Evolutionary conservation across 139 green algal genomes (phyloP).

Genomic region (Penium margaritaceum): DNA sequence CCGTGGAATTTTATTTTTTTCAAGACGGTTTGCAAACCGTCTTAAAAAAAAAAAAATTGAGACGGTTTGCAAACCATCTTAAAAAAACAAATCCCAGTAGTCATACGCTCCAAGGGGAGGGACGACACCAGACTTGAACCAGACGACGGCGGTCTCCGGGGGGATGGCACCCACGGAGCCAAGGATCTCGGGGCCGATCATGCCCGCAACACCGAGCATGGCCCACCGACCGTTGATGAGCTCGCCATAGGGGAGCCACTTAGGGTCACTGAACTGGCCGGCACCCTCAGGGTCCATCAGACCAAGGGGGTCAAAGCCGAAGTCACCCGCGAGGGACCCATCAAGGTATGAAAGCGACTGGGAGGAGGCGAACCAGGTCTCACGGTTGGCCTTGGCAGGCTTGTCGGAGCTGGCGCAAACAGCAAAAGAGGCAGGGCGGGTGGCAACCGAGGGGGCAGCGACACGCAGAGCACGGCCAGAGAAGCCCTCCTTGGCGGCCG

Average conservation of each 20-base stretch:
- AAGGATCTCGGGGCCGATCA: slow-evolving; percentile 87
- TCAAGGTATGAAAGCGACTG: slow-evolving; percentile 88
- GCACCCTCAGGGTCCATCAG: slow-evolving; percentile 82
- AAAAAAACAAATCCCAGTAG: too few species aligned
- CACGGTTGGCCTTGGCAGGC: slow-evolving; percentile 15
- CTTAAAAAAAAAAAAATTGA: too few species aligned
- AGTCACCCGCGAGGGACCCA: slow-evolving; percentile 75
- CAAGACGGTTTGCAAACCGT: too few species aligned
- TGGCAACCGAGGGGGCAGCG: too few species aligned
- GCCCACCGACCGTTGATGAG: slow-evolving; percentile 61
- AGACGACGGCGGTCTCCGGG: slow-evolving; percentile 64
- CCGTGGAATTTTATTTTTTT: too few species aligned
- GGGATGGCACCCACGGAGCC: slow-evolving; percentile 71
- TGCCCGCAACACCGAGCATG: slow-evolving; percentile 92
- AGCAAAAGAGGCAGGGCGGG: too few species aligned
- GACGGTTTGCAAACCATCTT: too few species aligned
- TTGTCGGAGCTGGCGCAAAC: too few species aligned
- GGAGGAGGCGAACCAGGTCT: slow-evolving; percentile 36
- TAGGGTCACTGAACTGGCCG: slow-evolving; percentile 82
- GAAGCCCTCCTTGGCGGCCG: too few species aligned
- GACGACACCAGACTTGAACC: slow-evolving; percentile 85
- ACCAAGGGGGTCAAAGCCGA: slow-evolving; percentile 80
- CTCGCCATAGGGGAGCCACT: slow-evolving; percentile 77
- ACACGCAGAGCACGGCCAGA: too few species aligned
- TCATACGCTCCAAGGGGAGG: slow-evolving; percentile 56